Base-by-base conservation (phyloP, 2,329 filamentous ascomycete species). In the Arthrobotrys sinensis region DNA sequence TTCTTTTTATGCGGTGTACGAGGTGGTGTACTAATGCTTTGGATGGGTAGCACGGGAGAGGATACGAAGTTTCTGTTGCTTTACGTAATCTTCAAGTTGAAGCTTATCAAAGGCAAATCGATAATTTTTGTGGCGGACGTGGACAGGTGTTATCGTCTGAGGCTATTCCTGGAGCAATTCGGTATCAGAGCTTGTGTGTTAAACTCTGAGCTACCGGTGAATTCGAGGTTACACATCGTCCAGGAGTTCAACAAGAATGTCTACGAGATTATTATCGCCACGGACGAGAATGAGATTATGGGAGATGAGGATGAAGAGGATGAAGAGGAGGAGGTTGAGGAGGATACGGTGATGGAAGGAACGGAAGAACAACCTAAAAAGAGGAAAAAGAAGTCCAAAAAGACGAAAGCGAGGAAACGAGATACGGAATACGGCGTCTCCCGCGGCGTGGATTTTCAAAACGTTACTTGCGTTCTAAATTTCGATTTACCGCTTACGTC, bases 241-340 rank as follows among this genome's bases (percentile, higher is more conserved):
- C 92, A 98, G 82, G 94, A 98, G 84, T 99, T 99, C 86, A 99
- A 98, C 86, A 92, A 93, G 85, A 93, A 93, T 66, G 91, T 98
- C 5, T 99, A 99, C 87, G 95, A 99, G 82, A 97, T 98, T 79
- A 94, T 99, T 81, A 97, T 99, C 82, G 96, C 96, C 0, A 94
- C 93, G 0, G 96, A 99, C 82, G 94, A 97, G 83, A 91, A 92
- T 80, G 94, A 97, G 83, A 89, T 96, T 10, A 84, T 97, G 10
- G 93, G 92, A 11, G 88, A 90, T 19, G 89, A 91, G 66, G 86
- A 87, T 6, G 81, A 82, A 12, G 43, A 46, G 12, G 55, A 57
- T 21, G 53, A 40, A 24, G 53, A 21, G 0, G 53, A 60, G 1
- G 55, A 60, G 16, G 34, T 11, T 1, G 52, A 60, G 1, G 55